Base-by-base conservation (phyloP, 2,329 filamentous ascomycete genomes). In the Ophiostoma triangulosporum region DNA sequence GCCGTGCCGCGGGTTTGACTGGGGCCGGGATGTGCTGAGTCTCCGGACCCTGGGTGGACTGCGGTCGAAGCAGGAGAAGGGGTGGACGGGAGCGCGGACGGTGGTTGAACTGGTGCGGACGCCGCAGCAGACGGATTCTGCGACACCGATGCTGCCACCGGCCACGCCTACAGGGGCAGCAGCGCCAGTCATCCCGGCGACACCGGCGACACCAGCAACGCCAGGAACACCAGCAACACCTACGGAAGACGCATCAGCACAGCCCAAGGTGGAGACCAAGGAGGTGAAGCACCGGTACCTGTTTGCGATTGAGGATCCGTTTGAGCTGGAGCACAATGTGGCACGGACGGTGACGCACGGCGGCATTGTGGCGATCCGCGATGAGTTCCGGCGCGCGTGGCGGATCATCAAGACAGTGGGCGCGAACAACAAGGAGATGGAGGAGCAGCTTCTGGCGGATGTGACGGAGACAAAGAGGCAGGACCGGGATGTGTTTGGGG, bases 251-350 rank as follows among this genome's bases (percentile, higher is more conserved):
- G n/a, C 27, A 12, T n/a, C 50, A 17, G 29, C 15, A 3, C n/a
- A 48, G 31, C 31, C 17, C 9, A 32, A 48, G 46, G 46, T 20
- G 4, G 72, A 76, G 31, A 62, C 77, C 50, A 86, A 84, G 60
- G 86, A 89, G 62, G 76, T 91, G 14, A 79, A 86, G 2, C 80
- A 89, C 62, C 80, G 88, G 12, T 95, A 88, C 65, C 75, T 95
- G 4, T 86, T 95, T 59, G 87, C 88, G 31, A 90, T 96, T 56
- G 90, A 95, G 64, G 90, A 95, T 64, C 90, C 90, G 0, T 95
- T 95, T 62, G 88, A 95, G 69, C 69, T 82, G 2, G 83, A 88
- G 38, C 88, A 95, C 67, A 96, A 95, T 61, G 85, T 95, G 32
- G 90, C 86, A 3, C 75, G 88, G 50, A 95, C 88, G 0, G 88